Percentiles rank a stretch among this genome's conserved stretches.
Conservation (phyloP, 2,329 filamentous ascomycete species). For the Claviceps fusiformis region DNA sequence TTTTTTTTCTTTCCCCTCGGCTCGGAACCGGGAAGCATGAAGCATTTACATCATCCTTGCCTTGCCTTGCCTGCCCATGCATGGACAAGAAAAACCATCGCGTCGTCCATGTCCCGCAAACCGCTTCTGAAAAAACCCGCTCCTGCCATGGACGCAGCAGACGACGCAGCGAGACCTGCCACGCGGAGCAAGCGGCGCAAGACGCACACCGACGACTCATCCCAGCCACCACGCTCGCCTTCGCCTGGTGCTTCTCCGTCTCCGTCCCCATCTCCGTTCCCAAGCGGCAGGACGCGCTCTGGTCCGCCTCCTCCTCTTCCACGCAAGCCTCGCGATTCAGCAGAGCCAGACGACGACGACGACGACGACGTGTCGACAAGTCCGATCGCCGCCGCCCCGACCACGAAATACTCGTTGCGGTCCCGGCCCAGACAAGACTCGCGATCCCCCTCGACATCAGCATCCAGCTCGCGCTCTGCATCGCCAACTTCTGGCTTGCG, state of each 20-base stretch:
- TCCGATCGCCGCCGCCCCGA: conserved; percentile 11
- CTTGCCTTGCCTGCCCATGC: no score
- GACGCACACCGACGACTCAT: conserved; percentile 17
- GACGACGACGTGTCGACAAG: conserved; percentile 5
- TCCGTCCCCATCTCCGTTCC: no score
- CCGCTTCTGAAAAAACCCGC: neutral
- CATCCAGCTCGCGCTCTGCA: conserved; percentile 24
- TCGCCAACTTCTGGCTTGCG: conserved; percentile 14
- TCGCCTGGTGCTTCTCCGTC: conserved; percentile 9
- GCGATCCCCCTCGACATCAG: conserved; percentile 21
- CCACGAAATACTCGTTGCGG: conserved; percentile 14
- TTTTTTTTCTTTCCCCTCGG: neutral
- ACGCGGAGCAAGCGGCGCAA: conserved; percentile 20
- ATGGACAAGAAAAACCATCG: no score
- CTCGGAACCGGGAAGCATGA: no score
- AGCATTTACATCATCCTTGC: neutral
- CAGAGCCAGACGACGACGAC: neutral
- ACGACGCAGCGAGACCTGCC: conserved; percentile 13
- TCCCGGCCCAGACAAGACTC: conserved; percentile 18
- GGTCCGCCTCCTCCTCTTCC: neutral
- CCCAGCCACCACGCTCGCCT: conserved; percentile 13
- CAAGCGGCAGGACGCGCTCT: neutral
- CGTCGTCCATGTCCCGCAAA: neutral
- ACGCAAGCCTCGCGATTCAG: neutral
- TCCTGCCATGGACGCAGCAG: conserved; percentile 17